Base-by-base conservation (phyloP, 768 basidiomycete genomes). In the Tylopilus sp. region DNA sequence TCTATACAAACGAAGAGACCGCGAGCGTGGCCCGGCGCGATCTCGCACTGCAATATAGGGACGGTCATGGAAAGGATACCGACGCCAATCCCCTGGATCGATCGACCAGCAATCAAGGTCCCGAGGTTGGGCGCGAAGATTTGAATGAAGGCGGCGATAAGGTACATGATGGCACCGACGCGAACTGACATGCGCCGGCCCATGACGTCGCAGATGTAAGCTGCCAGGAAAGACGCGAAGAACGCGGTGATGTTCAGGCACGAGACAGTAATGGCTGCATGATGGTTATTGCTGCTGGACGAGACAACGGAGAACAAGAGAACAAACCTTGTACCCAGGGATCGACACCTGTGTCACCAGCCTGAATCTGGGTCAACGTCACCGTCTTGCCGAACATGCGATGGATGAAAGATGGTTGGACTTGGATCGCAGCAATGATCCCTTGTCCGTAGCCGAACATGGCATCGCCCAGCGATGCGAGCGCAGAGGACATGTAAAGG, bases 381-480 rank as follows among this genome's bases (percentile, higher is more conserved):
- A 79, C 73, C 31, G 70, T 66, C 48, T 54, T 67, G 9, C 77
- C 76, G 48, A 78, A 81, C 72, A 81, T 77, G 6, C 74, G 68
- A 14, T 68, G 63, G 50, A 81, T 76, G 61, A 81, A 81, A 2
- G 76, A 75, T 5, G 78, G 78, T 59, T 81, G 80, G 40, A 81
- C 74, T 43, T 80, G 78, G 19, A 76, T 72, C 4, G 77, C 71
- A 5, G 78, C 79, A 38, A 79, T 79, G 55, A 76, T 76, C 4
- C 80, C 80, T 57, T 80, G 79, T 38, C 77, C 75, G 51, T 80
- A 81, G 6, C 80, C 80, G 56, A 81, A 81, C 73, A 80, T 78
- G 8, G 78, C 79, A 58, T 81, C 80, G 45, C 80, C 80, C 57
- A 81, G 72, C 55, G 78, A 78, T n/a, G 79, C 78, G 34, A 78